phyloP scores from a whole-genome alignment of 305 asterid species.

The Ilex paraguariensis region DNA sequence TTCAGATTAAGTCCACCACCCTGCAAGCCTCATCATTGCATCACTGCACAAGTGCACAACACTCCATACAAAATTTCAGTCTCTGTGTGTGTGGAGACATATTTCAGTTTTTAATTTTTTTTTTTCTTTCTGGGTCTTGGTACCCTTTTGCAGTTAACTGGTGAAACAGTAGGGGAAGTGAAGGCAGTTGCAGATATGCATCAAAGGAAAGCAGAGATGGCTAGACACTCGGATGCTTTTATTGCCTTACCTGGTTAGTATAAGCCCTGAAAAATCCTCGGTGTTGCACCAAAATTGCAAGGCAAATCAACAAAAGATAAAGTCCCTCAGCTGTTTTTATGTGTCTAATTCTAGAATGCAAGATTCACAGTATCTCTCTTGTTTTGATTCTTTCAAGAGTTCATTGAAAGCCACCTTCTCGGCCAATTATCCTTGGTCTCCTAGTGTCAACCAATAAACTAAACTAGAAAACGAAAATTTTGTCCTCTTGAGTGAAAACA shows the following conservation, averaged over 20 bases:
- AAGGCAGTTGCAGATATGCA: constrained; percentile 98
- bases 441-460: neutral
- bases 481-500: too few relatives aligned
- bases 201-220: constrained; percentile 98
- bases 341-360: constrained; percentile 12
- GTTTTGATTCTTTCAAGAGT: constrained; percentile 5
- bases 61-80: neutral
- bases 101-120: constrained; percentile 6
- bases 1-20: constrained; percentile 25
- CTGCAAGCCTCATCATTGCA: constrained; percentile 53
- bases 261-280: constrained; percentile 13
- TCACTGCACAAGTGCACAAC: constrained; percentile 41
- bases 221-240: constrained; percentile 91
- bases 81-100: too few relatives aligned
- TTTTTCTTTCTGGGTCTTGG: constrained; percentile 20
- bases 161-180: constrained; percentile 97
- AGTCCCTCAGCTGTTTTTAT: constrained; percentile 12
- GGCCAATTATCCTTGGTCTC: constrained; percentile 2
- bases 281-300: constrained; percentile 14
- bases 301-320: constrained; percentile 9
- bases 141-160: constrained; percentile 73
- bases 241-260: constrained; percentile 93
- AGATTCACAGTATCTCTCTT: constrained; percentile 5
- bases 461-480: too few relatives aligned
- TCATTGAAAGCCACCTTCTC: neutral